These are phyloP conservation scores for Arthrinium phaeospermum DNA, from an alignment of 2,329 filamentous ascomycete species.

Conservation along the genomic window DNA sequence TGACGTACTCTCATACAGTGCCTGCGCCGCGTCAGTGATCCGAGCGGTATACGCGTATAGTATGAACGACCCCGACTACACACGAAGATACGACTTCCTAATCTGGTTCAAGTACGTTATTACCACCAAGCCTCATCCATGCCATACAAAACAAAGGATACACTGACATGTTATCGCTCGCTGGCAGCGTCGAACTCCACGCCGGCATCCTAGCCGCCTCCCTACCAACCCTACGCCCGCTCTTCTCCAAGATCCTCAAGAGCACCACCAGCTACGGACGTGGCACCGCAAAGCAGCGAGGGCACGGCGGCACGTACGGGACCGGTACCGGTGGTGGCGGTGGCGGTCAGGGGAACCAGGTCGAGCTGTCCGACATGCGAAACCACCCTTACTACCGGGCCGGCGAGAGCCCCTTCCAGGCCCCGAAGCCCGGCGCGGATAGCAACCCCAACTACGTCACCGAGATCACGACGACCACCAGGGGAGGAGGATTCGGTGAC, in stretches of 20 bases:
- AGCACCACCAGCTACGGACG: constrained; percentile 13
- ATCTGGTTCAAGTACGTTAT: constrained; percentile 4
- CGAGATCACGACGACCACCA: constrained; percentile 3
- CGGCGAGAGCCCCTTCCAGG: not conserved
- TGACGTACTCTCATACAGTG: not conserved
- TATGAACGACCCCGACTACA: not conserved
- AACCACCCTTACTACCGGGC: not conserved
- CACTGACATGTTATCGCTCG: not conserved
- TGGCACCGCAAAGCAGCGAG: not conserved
- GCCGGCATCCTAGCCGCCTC: constrained; percentile 23
- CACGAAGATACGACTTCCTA: constrained; percentile 4
- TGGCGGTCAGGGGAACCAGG: not conserved
- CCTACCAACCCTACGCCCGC: constrained; percentile 22
- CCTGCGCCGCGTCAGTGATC: not conserved
- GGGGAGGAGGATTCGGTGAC: not conserved
- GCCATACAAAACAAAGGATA: not conserved
- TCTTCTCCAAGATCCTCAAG: constrained; percentile 23
- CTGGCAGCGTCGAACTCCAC: constrained; percentile 23
- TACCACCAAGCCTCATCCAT: not conserved
- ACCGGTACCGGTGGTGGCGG: not conserved
- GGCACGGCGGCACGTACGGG: not conserved
- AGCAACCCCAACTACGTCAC: not conserved
- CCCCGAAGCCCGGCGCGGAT: not conserved
- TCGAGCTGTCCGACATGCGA: not conserved
- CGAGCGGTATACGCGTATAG: not conserved